Evolutionary conservation across 2,329 filamentous ascomycete species (phyloP), one percentile per base, ranked within the genome.

Genomic region (Xylariaceae sp.): DNA sequence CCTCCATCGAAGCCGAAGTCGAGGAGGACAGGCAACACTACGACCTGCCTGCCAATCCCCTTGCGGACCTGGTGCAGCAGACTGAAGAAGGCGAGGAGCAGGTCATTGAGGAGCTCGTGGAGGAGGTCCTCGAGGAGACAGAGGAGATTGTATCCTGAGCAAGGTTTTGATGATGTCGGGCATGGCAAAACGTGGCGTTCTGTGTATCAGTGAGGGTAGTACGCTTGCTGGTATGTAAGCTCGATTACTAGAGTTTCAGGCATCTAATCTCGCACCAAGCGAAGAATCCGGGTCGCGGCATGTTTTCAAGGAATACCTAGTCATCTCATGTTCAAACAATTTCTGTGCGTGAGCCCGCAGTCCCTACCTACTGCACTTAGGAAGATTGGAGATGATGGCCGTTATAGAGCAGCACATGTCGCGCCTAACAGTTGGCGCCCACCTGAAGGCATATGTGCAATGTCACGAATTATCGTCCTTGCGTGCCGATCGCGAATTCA

Each of bases 51-150:
- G 75, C 77, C 52, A 77, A 89, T 59, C 81, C 80, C 32, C 77
- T 83, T 46, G 83, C 85, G 60, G 78, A 76, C 55, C 72, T 85
- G 32, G 71, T 83, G 53, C 78, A 81, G 60, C 73, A 80, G 66
- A 76, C 75, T 14, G 80, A 80, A 39, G 81, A 82, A 59, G 83
- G 81, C 52, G 82, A 88, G 70, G 88, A 88, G 57, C 76, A 81
- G 63, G 84, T 95, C 55, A 90, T 96, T 56, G 94, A 97, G 73
- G 88, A 92, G 75, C 86, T 89, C 60, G 83, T 89, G 58, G 86
- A 90, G 72, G 91, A 96, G 74, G 92, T 85, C 18, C 70, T 85
- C 45, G 82, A 91, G 72, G 88, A 96, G 81, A 86, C 77, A 51
- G 94, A 97, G 77, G 94, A 97, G 71, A 71, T 83, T 59, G 66